A percentile compares a stretch with the other conserved stretches of the same genome.
Evolutionary conservation across 169 alveolate genomes (phyloP).

Genomic region (Amoebophrya sp.): DNA sequence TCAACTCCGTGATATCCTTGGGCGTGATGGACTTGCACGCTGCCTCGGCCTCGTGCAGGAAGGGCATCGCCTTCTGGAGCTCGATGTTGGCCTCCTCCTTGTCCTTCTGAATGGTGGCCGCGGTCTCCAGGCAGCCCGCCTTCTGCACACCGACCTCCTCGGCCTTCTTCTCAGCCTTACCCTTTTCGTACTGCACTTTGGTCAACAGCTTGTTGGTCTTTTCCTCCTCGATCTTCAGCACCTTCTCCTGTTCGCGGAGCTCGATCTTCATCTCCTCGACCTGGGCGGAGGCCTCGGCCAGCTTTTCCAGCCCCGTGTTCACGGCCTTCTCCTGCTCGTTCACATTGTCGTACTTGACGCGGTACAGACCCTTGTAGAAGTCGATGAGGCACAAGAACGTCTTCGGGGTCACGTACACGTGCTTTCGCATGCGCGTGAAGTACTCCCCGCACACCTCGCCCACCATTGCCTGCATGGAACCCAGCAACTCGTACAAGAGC

Average conservation of each 20-base stretch:
- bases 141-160: constrained; percentile 72
- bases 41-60: constrained; percentile 76
- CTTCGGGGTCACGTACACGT: constrained; percentile 95
- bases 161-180: constrained; percentile 84
- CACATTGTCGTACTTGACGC: constrained; percentile 80
- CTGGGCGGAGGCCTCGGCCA: constrained; percentile 80
- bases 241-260: constrained; percentile 83
- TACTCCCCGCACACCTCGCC: constrained; percentile 76
- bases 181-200: constrained; percentile 60
- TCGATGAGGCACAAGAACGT: constrained; percentile 86
- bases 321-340: constrained; percentile 78
- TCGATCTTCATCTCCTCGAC: constrained; percentile 82
- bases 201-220: constrained; percentile 75
- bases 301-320: constrained; percentile 86
- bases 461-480: constrained; percentile 51
- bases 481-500: constrained; percentile 76
- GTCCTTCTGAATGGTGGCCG: constrained; percentile 35
- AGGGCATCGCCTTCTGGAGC: constrained; percentile 88
- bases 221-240: constrained; percentile 83
- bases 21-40: constrained; percentile 84
- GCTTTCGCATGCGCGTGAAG: constrained; percentile 85
- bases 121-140: constrained; percentile 40
- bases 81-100: constrained; percentile 84
- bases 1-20: constrained; percentile 68
- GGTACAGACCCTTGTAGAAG: constrained; percentile 81